Base-by-base conservation (phyloP, 2,329 filamentous ascomycete species). In the Cytospora chrysosperma region DNA sequence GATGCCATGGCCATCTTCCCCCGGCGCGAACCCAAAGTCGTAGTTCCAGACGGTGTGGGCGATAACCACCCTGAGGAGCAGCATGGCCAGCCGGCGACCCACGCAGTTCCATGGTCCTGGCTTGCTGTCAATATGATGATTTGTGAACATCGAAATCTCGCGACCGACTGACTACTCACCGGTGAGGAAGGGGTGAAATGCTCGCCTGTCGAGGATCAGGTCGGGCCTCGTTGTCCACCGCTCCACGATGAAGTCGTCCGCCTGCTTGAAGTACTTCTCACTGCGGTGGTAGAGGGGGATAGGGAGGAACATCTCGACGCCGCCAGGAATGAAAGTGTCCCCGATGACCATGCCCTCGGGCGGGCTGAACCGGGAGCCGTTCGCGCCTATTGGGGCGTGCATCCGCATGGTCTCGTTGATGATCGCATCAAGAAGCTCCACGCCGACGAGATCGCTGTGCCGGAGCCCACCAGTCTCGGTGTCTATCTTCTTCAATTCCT, bases 181-280 rank as follows among this genome's bases (percentile, higher is more conserved):
- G 21, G n/a, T 21, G n/a, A 24, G 19, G 43, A 21, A 47, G 43
- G 43, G n/a, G 43, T 24, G 4, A 9, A 12, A 24, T n/a, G 10
- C 43, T 47, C n/a, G 10, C 24, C 52, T 52, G 49, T 71, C 65
- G 15, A 52, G 68, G n/a, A 73, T 63, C 15, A 75, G 56, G 28
- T 74, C 70, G 1, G 71, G 68, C 34, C 65, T 67, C 8, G 72
- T 68, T 5, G 71, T 73, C 72, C 72, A 75, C 21, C 74, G 69
- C 30, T 75, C 73, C 3, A 74, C 74, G 27, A 72, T 69, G 55
- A 75, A 75, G 12, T 70, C 67, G 24, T 67, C 59, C 51, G 70
- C 64, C 4, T 60, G 58, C 17, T 40, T 30, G 43, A 70, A 73
- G 30, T 59, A 61, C 21, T 66, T 62, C 65, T 61, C 21, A 49